Evolutionary conservation across 2,329 filamentous ascomycete species (phyloP).

Genomic region (Verticillium klebahnii): DNA sequence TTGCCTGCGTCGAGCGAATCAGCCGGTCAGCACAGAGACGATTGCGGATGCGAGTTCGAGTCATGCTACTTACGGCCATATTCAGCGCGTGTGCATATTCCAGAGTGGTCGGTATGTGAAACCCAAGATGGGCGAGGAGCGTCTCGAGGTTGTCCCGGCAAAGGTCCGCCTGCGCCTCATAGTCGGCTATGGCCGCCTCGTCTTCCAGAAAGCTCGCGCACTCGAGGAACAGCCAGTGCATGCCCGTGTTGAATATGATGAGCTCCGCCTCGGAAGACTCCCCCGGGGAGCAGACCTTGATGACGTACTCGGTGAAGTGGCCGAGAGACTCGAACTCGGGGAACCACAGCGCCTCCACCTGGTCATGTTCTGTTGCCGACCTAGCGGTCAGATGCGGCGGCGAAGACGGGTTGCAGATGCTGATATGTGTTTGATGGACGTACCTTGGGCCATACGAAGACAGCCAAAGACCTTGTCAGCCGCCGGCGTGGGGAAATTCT

Average conservation of each 20-base stretch:
- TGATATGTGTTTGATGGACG: neutral
- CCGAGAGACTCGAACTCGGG: conserved; percentile 2
- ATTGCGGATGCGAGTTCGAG: too few relatives aligned
- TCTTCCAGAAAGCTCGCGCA: conserved; percentile 5
- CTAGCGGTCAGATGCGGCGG: too few relatives aligned
- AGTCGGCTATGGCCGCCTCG: conserved; percentile 7
- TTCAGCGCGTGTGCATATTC: conserved; percentile 13
- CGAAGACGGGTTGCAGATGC: too few relatives aligned
- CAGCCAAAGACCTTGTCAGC: conserved; percentile 9
- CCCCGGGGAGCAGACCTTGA: conserved; percentile 16
- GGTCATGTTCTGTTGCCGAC: conserved; percentile 1
- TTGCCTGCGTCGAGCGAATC: neutral
- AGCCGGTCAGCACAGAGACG: neutral
- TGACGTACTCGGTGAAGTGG: conserved; percentile 14
- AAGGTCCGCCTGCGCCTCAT: conserved; percentile 7
- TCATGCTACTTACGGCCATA: conserved; percentile 13
- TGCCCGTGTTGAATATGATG: conserved; percentile 14
- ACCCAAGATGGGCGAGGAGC: conserved; percentile 13
- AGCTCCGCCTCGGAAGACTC: conserved; percentile 12
- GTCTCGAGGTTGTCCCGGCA: conserved; percentile 17
- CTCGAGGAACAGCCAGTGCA: conserved; percentile 17
- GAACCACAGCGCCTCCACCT: conserved; percentile 3
- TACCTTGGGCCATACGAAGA: conserved; percentile 12
- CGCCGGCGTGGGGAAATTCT: conserved; percentile 9
- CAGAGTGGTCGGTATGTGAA: conserved; percentile 12